Percentiles rank a stretch among this genome's conserved stretches.
These are phyloP conservation scores for Drechmeria coniospora DNA, from an alignment of 2,329 filamentous ascomycete species.

Conservation along the genomic window DNA sequence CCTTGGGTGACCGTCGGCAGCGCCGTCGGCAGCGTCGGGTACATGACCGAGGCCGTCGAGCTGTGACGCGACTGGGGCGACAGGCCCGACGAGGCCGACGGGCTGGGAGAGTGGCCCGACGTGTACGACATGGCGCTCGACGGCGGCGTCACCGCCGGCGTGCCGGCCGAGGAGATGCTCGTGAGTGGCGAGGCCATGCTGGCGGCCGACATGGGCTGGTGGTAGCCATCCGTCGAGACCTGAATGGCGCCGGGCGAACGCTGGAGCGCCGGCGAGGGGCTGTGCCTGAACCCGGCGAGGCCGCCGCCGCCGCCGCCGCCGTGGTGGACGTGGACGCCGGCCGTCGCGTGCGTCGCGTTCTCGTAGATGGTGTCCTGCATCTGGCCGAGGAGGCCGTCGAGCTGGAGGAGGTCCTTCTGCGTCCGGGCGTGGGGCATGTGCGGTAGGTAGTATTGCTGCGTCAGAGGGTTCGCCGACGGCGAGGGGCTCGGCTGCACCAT, in stretches of 20 bases:
- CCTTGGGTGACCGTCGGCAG: constrained; percentile 51
- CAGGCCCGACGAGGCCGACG: constrained; percentile 49
- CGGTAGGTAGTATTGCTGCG: constrained; percentile 72
- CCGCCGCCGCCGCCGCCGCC: constrained; percentile 47
- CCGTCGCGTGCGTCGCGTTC: constrained; percentile 68
- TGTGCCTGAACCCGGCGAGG: constrained; percentile 41
- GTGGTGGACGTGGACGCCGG: constrained; percentile 61
- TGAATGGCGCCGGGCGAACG: constrained; percentile 18
- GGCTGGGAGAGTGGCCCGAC: constrained; percentile 59
- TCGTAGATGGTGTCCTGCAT: constrained; percentile 95
- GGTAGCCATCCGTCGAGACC: constrained; percentile 19
- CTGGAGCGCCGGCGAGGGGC: constrained; percentile 34
- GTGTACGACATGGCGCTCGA: constrained; percentile 64
- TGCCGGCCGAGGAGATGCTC: constrained; percentile 47
- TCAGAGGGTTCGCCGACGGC: constrained; percentile 39
- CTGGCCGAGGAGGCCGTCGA: constrained; percentile 89
- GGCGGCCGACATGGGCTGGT: constrained; percentile 32
- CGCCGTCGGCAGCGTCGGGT: constrained; percentile 47
- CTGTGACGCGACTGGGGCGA: constrained; percentile 51
- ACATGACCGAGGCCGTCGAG: constrained; percentile 47
- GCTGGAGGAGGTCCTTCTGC: constrained; percentile 84
- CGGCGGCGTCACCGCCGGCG: constrained; percentile 61
- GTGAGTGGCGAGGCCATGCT: constrained; percentile 46
- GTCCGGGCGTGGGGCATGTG: constrained; percentile 70
- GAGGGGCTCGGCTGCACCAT: constrained; percentile 37